Conservation (phyloP, 2,329 filamentous ascomycete genomes). For the Cucurbitaria berberidis region DNA sequence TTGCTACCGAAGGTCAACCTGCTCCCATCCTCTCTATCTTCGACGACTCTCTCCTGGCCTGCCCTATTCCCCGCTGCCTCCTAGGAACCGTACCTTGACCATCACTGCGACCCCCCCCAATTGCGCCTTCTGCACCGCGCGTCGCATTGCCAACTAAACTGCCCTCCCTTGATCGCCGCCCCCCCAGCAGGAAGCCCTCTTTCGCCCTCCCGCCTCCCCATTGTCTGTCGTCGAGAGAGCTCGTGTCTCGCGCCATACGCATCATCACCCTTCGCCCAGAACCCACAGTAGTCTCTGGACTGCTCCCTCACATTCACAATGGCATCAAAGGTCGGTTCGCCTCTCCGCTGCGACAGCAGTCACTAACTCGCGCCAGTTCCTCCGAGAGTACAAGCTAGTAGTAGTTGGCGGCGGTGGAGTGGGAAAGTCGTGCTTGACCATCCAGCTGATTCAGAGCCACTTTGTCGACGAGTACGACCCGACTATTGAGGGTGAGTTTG, state of each 20-base stretch:
- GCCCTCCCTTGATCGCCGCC: conserved; percentile 16
- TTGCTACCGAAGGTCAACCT: conserved; percentile 28
- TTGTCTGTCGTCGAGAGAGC: conserved; percentile 2
- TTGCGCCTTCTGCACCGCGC: conserved; percentile 17
- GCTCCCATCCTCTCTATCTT: conserved; percentile 14
- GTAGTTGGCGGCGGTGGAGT: conserved; percentile 98
- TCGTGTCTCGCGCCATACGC: conserved; percentile 1
- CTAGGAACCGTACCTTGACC: conserved; percentile 6
- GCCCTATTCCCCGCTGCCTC: background rate
- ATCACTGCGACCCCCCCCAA: background rate
- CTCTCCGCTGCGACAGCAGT: conserved; percentile 2
- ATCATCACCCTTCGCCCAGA: conserved; percentile 11
- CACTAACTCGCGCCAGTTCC: conserved; percentile 52
- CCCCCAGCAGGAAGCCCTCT: conserved; percentile 1
- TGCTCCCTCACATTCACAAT: conserved; percentile 35
- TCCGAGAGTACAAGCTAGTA: conserved; percentile 67
- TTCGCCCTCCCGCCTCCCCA: conserved; percentile 11
- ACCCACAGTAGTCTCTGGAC: conserved; percentile 1
- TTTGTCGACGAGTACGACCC: conserved; percentile 99
- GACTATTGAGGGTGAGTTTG: conserved; percentile 89
- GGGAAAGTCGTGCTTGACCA: conserved; percentile 98
- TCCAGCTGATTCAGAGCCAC: conserved; percentile 81
- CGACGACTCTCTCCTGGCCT: conserved; percentile 12
- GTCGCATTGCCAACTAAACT: conserved; percentile 15
- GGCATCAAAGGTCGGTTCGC: conserved; percentile 46